Evolutionary conservation across 306 rosid species (phyloP).

Genomic region (Corylus avellana): DNA sequence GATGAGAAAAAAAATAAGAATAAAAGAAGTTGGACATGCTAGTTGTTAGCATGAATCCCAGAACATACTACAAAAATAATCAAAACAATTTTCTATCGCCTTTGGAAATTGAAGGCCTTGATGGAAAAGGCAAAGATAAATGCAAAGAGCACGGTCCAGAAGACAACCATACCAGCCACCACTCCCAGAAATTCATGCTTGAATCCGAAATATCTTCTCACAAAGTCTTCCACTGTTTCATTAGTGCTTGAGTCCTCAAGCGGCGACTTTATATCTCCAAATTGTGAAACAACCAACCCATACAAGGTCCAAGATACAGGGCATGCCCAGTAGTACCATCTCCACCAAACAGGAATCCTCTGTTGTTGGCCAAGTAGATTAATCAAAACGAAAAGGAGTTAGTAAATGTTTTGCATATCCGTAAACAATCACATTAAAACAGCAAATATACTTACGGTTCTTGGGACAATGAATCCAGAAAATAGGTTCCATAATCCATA

Average conservation of each 20-base stretch:
- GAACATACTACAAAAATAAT: not conserved
- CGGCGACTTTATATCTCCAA: slow-evolving; percentile 26
- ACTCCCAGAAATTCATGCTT: slow-evolving; percentile 40
- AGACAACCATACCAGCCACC: slow-evolving; percentile 30
- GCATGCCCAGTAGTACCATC: slow-evolving; percentile 73
- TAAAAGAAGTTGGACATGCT: not conserved
- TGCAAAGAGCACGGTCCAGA: slow-evolving; percentile 34
- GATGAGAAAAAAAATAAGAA: not conserved
- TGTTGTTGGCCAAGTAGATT: slow-evolving; percentile 16
- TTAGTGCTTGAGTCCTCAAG: slow-evolving; percentile 9
- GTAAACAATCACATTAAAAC: not conserved
- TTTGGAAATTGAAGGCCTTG: slow-evolving; percentile 41
- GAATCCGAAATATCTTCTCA: slow-evolving; percentile 35
- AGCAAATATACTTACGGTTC: slow-evolving; percentile 50
- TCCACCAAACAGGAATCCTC: slow-evolving; percentile 85
- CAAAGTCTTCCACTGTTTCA: slow-evolving; percentile 27
- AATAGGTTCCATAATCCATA: slow-evolving; percentile 78
- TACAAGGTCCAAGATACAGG: slow-evolving; percentile 71
- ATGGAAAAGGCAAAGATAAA: slow-evolving; percentile 42
- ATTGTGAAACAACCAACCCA: slow-evolving; percentile 65
- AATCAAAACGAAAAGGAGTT: not conserved
- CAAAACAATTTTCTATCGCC: slow-evolving; percentile 16
- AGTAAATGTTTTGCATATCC: not conserved
- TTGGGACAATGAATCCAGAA: slow-evolving; percentile 70
- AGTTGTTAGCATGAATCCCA: not conserved